A percentile compares a stretch with the other conserved stretches of the same genome.
phyloP scores from a whole-genome alignment of 164 flowering plant species.

The Berberis vulgaris region DNA sequence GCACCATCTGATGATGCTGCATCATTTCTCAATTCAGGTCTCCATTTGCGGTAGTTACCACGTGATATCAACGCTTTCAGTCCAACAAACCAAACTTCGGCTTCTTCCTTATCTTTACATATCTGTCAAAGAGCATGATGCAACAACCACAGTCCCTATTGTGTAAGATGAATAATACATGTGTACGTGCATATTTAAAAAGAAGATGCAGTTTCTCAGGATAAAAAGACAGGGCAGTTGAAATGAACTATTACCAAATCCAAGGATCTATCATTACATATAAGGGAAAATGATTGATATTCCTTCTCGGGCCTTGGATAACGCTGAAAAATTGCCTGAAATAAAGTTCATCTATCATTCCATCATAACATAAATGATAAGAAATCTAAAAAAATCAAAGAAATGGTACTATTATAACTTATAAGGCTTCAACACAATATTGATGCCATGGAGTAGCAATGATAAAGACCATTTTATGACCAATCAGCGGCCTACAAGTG shows the following conservation, averaged over 20 bases:
- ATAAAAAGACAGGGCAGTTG: not conserved
- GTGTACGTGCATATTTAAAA: not conserved
- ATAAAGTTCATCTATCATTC: constrained; percentile 6
- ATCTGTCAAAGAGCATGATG: constrained; percentile 39
- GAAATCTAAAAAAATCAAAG: not conserved
- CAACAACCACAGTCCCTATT: constrained; percentile 1
- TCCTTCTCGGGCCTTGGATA: constrained; percentile 94
- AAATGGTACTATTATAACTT: not conserved
- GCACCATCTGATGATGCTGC: constrained; percentile 43
- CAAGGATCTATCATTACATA: constrained; percentile 66
- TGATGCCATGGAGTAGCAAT: too few relatives aligned
- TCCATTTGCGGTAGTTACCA: constrained; percentile 37
- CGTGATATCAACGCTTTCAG: constrained; percentile 67
- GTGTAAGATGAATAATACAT: not conserved
- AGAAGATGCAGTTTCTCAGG: not conserved
- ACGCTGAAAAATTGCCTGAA: constrained; percentile 86
- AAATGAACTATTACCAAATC: constrained; percentile 58
- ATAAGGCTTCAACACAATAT: too few relatives aligned
- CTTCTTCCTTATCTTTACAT: constrained; percentile 96
- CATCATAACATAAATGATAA: constrained; percentile 1
- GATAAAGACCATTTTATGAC: too few relatives aligned
- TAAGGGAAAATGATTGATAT: constrained; percentile 89
- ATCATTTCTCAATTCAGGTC: constrained; percentile 38
- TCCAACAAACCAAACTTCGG: constrained; percentile 92
- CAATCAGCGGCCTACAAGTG: too few relatives aligned